Conservation (phyloP, 2,329 filamentous ascomycete species). For the Salinomyces thailandicus region DNA sequence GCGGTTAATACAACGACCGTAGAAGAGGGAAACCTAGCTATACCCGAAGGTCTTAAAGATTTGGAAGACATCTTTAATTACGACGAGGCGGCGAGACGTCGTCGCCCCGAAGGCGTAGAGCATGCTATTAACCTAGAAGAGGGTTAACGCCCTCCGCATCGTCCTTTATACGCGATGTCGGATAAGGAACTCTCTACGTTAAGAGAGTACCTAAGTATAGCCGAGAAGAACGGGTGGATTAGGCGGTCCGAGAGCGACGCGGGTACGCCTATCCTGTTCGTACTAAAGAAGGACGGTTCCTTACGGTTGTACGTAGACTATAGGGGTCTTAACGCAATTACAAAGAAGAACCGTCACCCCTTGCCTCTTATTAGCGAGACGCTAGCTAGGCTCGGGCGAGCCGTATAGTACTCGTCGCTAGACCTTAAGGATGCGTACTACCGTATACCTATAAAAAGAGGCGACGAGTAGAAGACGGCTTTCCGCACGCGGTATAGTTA, state of each 20-base stretch:
- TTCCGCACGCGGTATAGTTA: slow-evolving; percentile 14
- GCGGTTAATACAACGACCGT: not conserved
- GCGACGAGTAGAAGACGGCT: slow-evolving; percentile 17
- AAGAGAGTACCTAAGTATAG: not conserved
- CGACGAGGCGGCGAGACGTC: not conserved
- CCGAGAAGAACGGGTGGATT: slow-evolving; percentile 4
- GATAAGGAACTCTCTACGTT: slow-evolving; percentile 1
- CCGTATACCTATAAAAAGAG: slow-evolving; percentile 15
- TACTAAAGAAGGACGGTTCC: slow-evolving; percentile 15
- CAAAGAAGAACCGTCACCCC: slow-evolving; percentile 18
- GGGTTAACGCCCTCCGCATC: slow-evolving; percentile 5
- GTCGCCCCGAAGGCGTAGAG: not conserved
- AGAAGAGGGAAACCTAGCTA: not conserved
- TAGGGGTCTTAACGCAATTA: slow-evolving; percentile 18
- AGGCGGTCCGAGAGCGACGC: slow-evolving; percentile 3
- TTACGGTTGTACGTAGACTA: slow-evolving; percentile 18
- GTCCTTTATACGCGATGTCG: slow-evolving; percentile 7
- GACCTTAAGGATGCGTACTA: slow-evolving; percentile 19
- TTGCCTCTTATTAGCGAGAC: slow-evolving; percentile 17
- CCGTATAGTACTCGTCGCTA: slow-evolving; percentile 14
- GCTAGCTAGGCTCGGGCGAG: slow-evolving; percentile 10
- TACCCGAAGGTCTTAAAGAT: not conserved
- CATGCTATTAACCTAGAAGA: slow-evolving; percentile 8
- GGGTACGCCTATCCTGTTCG: slow-evolving; percentile 12
- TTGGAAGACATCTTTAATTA: not conserved